Conservation (phyloP, 1,284 basidiomycete genomes). For the Waitea zeae region DNA sequence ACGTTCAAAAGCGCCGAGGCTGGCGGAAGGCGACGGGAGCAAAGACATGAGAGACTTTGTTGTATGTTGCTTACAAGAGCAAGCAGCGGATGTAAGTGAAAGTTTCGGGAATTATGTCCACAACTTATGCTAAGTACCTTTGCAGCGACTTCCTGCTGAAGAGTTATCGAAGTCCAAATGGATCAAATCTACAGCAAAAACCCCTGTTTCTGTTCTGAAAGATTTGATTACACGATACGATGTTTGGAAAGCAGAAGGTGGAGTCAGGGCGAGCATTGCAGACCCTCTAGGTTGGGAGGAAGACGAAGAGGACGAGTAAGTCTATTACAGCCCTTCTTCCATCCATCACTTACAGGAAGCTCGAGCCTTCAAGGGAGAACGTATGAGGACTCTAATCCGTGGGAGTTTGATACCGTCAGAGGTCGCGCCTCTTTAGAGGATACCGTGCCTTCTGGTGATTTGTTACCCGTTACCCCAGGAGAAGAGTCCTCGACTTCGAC, state of each 20-base stretch:
- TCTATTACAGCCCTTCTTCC: conserved; percentile 3
- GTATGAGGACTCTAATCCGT: conserved; percentile 31
- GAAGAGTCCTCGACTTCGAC: conserved; percentile 13
- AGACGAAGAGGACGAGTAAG: conserved; percentile 37
- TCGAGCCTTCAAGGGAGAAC: conserved; percentile 15
- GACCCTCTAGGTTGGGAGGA: conserved; percentile 57
- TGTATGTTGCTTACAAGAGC: conserved; percentile 70
- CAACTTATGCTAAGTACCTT: conserved; percentile 4
- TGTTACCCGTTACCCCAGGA: too few species aligned
- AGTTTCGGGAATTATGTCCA: conserved; percentile 10
- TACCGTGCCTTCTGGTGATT: too few species aligned
- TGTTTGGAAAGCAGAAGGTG: conserved; percentile 65
- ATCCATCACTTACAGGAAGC: conserved; percentile 3
- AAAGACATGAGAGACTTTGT: conserved; percentile 87
- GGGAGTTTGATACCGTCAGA: conserved; percentile 66
- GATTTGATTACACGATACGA: conserved; percentile 72
- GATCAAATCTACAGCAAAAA: conserved; percentile 70
- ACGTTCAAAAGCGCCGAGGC: conserved; percentile 67
- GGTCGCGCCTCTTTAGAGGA: conserved; percentile 17
- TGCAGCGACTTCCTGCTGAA: conserved; percentile 73
- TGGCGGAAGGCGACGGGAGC: conserved; percentile 65
- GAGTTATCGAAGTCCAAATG: conserved; percentile 86
- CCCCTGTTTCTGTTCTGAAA: conserved; percentile 55
- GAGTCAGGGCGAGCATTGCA: conserved; percentile 66
- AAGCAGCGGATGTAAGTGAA: conserved; percentile 47